These are phyloP conservation scores for Amanita pseudoporphyria DNA, from an alignment of 768 basidiomycete genomes.

Conservation along the genomic window DNA sequence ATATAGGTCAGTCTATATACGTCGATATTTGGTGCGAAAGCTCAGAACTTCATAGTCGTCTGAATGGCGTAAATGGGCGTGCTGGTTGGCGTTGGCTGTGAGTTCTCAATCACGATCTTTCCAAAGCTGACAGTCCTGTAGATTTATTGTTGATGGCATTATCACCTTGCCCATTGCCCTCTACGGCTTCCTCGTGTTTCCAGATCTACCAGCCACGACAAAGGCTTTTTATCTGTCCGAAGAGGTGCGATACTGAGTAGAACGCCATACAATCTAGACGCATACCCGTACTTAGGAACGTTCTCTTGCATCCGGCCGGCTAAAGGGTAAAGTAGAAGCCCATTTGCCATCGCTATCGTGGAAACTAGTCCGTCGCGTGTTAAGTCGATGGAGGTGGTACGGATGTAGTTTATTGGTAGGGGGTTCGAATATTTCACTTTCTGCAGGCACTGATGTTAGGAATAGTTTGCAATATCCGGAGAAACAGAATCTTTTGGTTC, in stretches of 20 bases:
- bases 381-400: slow-evolving; percentile 60
- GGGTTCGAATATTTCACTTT: not conserved
- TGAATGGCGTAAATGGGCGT: slow-evolving; percentile 41
- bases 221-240: slow-evolving; percentile 53
- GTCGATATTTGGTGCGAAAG: not conserved
- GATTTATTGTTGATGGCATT: slow-evolving; percentile 62
- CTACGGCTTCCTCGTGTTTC: slow-evolving; percentile 66
- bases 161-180: slow-evolving; percentile 64
- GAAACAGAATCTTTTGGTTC: slow-evolving; percentile 62
- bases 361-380: slow-evolving; percentile 35
- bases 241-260: slow-evolving; percentile 26
- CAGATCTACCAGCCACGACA: slow-evolving; percentile 58
- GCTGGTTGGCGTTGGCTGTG: slow-evolving; percentile 66
- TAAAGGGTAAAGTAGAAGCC: slow-evolving; percentile 32
- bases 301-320: slow-evolving; percentile 38
- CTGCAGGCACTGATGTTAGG: not conserved
- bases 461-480: slow-evolving; percentile 54
- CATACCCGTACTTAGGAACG: slow-evolving; percentile 43
- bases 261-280: not conserved
- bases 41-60: slow-evolving; percentile 26
- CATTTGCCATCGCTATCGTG: slow-evolving; percentile 35
- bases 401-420: slow-evolving; percentile 52
- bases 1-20: slow-evolving; percentile 33
- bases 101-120: slow-evolving; percentile 11
- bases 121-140: slow-evolving; percentile 13